A percentile compares a stretch with the other conserved stretches of the same genome.
phyloP scores from a whole-genome alignment of 2,329 filamentous ascomycete species.

The Fusarium circinatum region DNA sequence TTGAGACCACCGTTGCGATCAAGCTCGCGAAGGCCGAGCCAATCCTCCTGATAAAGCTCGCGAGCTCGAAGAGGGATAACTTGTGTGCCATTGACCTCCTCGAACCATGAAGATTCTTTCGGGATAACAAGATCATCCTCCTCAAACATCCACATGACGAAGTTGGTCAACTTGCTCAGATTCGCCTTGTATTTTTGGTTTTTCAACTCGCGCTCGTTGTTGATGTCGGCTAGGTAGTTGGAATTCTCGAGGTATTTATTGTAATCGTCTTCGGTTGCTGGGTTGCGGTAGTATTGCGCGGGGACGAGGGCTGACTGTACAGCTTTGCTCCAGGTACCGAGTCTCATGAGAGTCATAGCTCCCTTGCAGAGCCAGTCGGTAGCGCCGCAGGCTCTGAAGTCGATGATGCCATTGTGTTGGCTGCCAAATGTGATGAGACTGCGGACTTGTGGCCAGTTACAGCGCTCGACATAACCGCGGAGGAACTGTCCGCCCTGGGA shows the following conservation, averaged over 20 bases:
- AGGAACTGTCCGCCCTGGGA: conserved; percentile 96
- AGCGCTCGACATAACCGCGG: conserved; percentile 89
- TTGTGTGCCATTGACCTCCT: conserved; percentile 80
- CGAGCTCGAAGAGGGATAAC: conserved; percentile 75
- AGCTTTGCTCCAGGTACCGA: conserved; percentile 81
- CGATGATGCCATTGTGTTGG: conserved; percentile 90
- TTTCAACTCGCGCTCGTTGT: conserved; percentile 86
- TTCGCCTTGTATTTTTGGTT: conserved; percentile 79
- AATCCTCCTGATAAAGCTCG: conserved; percentile 86
- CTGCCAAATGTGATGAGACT: conserved; percentile 89
- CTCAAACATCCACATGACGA: conserved; percentile 91
- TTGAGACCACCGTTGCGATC: conserved; percentile 82
- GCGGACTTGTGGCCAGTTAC: conserved; percentile 78
- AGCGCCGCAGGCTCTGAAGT: conserved; percentile 78
- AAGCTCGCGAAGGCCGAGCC: conserved; percentile 84
- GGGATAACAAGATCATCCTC: conserved; percentile 88
- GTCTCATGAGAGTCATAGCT: conserved; percentile 79
- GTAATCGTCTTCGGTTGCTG: conserved; percentile 55
- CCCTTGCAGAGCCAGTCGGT: conserved; percentile 84
- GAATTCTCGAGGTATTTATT: conserved; percentile 80
- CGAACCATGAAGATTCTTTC: conserved; percentile 92
- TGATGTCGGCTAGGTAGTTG: conserved; percentile 94
- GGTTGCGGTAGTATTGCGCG: conserved; percentile 92
- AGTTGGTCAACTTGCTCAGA: conserved; percentile 74
- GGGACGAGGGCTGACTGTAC: conserved; percentile 87